Percentiles rank a stretch among this genome's conserved stretches.
phyloP scores from a whole-genome alignment of 352 stramenopile genomes.

The Phytophthora cactorum region DNA sequence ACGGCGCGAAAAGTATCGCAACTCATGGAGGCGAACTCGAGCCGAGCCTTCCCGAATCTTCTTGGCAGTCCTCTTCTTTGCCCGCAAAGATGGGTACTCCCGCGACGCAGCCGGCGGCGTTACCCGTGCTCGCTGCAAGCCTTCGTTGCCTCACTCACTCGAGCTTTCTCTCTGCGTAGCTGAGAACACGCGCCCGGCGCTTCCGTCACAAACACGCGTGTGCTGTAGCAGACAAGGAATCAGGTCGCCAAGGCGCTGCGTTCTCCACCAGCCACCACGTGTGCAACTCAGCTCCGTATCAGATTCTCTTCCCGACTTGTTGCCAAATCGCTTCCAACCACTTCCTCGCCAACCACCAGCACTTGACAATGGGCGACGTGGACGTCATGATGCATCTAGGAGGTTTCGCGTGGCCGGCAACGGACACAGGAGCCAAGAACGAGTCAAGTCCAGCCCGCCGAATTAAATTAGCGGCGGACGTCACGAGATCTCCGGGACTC shows the following conservation, averaged over 20 bases:
- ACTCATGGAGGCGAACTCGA: slow-evolving; percentile 14
- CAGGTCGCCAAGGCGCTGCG: slow-evolving; percentile 8
- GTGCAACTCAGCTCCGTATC: slow-evolving; percentile 26
- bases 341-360: slow-evolving; percentile 8
- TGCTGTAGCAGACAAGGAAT: slow-evolving; percentile 14
- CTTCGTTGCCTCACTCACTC: slow-evolving; percentile 20
- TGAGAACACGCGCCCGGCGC: slow-evolving; percentile 8
- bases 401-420: slow-evolving; percentile 17
- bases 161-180: slow-evolving; percentile 18
- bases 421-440: slow-evolving; percentile 1
- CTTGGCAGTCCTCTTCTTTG: slow-evolving; percentile 24
- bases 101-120: slow-evolving; percentile 22
- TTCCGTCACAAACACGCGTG: slow-evolving; percentile 4
- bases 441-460: slow-evolving; percentile 10
- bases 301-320: slow-evolving; percentile 6
- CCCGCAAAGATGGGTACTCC: slow-evolving; percentile 26
- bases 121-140: slow-evolving; percentile 10
- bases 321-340: not conserved
- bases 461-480: slow-evolving; percentile 6
- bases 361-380: slow-evolving; percentile 31
- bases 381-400: slow-evolving; percentile 16
- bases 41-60: slow-evolving; percentile 22
- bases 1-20: slow-evolving; percentile 33
- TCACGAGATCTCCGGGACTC: slow-evolving; percentile 16
- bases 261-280: slow-evolving; percentile 12